Evolutionary conservation across 2,329 filamentous ascomycete species (phyloP), one percentile per base, ranked within the genome.

Genomic region (Sclerotinia spermophila): DNA sequence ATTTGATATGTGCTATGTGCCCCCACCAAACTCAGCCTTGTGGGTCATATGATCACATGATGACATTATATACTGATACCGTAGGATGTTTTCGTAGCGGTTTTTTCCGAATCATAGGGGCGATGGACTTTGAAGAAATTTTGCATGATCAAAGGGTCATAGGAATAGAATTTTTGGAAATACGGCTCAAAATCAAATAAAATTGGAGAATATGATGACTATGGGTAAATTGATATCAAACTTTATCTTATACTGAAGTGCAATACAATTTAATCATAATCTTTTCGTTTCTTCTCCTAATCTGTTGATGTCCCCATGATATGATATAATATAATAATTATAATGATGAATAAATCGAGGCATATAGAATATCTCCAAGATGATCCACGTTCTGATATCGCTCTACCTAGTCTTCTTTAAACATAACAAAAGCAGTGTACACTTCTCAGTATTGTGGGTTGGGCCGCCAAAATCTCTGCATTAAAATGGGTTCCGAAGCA

Each of bases 401-500:
- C 19, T 33, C 21, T 35, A 19, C 17, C 24, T 45, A 66, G n/a
- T 30, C 6, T 21, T 30, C 40, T 24, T 35, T 10, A 35, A 62
- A n/a, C 17, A n/a, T 15, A 33, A 24, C 13, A 62, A 19, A 17
- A 17, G 27, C 2, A 11, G 27, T 45, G 27, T 45, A 21, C 19
- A 45, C 27, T 51, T 42, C 17, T 74, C 56, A 75, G 55, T 74
- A 75, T 40, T 72, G 73, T 5, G n/a, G 64, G 48, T 70, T 59
- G 45, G 72, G 72, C 48, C 68, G 71, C 75, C 72, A 75, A 71
- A 75, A 74, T 44, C 71, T 69, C 40, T 56, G 35, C 51, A 71
- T 61, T 15, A 27, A 61, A 13, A 35, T 48, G 35, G 21, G 35
- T 33, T 68, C 56, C 40, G 53, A 35, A 51, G 40, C 51, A 45